These are phyloP conservation scores for Achlya hypogyna DNA, from an alignment of 352 stramenopile species.

Conservation along the genomic window DNA sequence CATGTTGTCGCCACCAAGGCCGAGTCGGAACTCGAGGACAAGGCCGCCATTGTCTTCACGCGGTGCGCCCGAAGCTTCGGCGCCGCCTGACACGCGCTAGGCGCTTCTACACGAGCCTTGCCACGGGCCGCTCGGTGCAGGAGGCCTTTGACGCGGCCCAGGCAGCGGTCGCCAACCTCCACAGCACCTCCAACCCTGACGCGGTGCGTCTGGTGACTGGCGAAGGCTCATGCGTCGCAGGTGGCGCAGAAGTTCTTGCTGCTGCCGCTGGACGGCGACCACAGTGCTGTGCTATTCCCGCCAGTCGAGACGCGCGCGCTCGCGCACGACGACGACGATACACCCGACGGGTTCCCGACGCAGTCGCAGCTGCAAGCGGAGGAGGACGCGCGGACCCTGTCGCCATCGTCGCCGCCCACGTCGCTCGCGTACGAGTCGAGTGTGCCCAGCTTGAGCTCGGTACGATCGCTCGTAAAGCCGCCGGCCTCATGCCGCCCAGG, in stretches of 20 bases:
- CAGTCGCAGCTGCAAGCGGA: too few relatives aligned
- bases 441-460: neutral
- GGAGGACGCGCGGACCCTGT: too few relatives aligned
- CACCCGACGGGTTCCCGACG: too few relatives aligned
- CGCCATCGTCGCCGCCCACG: neutral
- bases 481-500: neutral
- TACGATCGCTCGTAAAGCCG: neutral
- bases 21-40: conserved; percentile 11
- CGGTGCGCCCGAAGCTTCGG: neutral
- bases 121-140: neutral
- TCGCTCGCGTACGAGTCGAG: neutral
- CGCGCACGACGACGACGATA: too few relatives aligned
- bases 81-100: too few relatives aligned
- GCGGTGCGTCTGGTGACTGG: neutral
- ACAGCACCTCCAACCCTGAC: neutral
- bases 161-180: neutral
- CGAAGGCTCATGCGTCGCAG: neutral
- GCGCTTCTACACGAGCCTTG: neutral
- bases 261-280: neutral
- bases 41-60: conserved; percentile 12
- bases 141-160: neutral
- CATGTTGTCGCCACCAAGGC: conserved; percentile 1
- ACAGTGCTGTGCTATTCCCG: neutral
- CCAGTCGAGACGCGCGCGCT: neutral
- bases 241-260: conserved; percentile 6